A percentile compares a stretch with the other conserved stretches of the same genome.
phyloP scores from a whole-genome alignment of 1,139 yeast genomes.

The Debaryomyces udenii region DNA sequence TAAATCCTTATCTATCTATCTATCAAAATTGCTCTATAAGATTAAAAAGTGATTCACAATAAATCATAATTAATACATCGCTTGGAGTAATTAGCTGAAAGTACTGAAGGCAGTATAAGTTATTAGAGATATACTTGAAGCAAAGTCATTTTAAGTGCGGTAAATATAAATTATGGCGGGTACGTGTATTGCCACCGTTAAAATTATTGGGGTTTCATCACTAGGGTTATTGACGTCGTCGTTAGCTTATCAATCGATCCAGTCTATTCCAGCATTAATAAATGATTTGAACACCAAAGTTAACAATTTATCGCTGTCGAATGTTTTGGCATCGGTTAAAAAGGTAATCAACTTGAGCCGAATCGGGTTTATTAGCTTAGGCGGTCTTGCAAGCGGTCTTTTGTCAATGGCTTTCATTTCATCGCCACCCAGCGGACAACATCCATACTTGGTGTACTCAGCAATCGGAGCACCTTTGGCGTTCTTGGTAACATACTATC shows the following conservation, averaged over 20 bases:
- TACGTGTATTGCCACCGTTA: conserved; percentile 53
- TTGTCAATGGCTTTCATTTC: conserved; percentile 46
- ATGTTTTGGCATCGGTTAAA: conserved; percentile 18
- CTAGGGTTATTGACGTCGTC: conserved; percentile 53
- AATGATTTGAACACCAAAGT: conserved; percentile 25
- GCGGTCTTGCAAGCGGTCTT: conserved; percentile 40
- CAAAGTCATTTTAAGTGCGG: neutral
- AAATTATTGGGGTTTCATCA: conserved; percentile 54
- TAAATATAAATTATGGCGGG: conserved; percentile 34
- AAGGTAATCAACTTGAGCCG: conserved; percentile 29
- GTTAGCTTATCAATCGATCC: conserved; percentile 40
- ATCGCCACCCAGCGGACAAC: conserved; percentile 49
- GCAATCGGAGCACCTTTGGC: conserved; percentile 52
- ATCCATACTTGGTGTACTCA: conserved; percentile 60
- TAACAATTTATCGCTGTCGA: conserved; percentile 14
- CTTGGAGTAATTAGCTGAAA: neutral
- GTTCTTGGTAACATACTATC: conserved; percentile 28
- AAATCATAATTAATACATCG: neutral
- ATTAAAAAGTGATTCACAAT: conserved; percentile 1
- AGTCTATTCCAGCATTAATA: conserved; percentile 40
- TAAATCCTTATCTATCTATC: conserved; percentile 8
- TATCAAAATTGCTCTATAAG: conserved; percentile 6
- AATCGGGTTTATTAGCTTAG: conserved; percentile 33
- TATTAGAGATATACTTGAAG: neutral
- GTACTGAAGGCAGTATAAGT: neutral